A percentile compares a stretch with the other conserved stretches of the same genome.
Conservation (phyloP, 2,329 filamentous ascomycete genomes). For the Colletotrichum sp. region DNA sequence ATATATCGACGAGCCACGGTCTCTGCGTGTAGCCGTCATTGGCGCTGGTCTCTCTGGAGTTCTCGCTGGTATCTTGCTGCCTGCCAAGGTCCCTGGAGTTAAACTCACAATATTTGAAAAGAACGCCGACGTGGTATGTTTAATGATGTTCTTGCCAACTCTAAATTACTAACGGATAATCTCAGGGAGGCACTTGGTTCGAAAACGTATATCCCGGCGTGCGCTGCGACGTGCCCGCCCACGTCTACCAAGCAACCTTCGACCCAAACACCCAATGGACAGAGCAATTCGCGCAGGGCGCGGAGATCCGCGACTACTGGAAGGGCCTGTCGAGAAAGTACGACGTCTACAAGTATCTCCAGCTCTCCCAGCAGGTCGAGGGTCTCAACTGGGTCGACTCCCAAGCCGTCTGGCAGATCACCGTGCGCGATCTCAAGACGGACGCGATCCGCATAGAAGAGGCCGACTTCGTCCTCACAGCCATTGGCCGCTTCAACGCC, state of each 20-base stretch:
- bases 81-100: conserved; percentile 71
- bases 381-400: conserved; percentile 60
- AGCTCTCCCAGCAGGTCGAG: conserved; percentile 60
- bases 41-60: conserved; percentile 70
- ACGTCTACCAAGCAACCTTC: conserved; percentile 74
- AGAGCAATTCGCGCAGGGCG: conserved; percentile 69
- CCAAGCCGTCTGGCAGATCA: conserved; percentile 59
- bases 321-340: conserved; percentile 66
- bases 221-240: conserved; percentile 70
- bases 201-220: conserved; percentile 68
- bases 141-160: fast-evolving
- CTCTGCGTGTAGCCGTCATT: conserved; percentile 62
- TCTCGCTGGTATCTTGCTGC: conserved; percentile 68
- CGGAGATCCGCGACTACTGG: conserved; percentile 73
- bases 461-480: conserved; percentile 66
- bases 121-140: conserved; percentile 67
- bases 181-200: conserved; percentile 57
- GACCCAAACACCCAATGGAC: conserved; percentile 72
- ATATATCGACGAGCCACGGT: conserved; percentile 51
- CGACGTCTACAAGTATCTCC: conserved; percentile 64
- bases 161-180: background rate
- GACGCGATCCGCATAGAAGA: conserved; percentile 46
- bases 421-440: conserved; percentile 42
- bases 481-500: conserved; percentile 69
- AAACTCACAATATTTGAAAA: conserved; percentile 72